Conservation (phyloP, 1,284 basidiomycete genomes). For the Fomitiporia mediterranea region DNA sequence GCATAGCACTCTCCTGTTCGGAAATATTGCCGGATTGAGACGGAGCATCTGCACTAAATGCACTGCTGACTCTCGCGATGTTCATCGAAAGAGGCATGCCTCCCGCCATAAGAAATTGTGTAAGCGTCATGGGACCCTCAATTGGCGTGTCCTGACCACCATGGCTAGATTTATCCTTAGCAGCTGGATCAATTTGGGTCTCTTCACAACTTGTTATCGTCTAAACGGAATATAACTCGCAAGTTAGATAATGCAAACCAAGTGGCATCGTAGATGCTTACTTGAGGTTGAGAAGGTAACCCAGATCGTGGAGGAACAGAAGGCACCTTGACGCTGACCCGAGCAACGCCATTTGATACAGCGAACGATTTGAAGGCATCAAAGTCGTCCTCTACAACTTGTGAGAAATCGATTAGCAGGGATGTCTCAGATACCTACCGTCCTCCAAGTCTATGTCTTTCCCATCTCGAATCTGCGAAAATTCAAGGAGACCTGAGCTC, state of each 20-base stretch:
- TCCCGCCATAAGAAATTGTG: background rate
- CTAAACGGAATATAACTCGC: background rate
- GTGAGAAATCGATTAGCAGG: background rate
- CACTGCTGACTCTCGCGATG: background rate
- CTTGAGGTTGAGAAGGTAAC: constrained; percentile 1
- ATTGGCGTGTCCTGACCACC: no score
- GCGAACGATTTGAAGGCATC: constrained; percentile 57
- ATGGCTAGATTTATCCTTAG: background rate
- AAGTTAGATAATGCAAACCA: background rate
- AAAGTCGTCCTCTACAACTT: constrained; percentile 63
- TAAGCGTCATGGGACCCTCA: no score
- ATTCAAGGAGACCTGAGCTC: constrained; percentile 35
- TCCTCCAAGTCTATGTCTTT: constrained; percentile 63
- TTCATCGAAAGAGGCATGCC: background rate
- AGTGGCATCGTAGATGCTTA: background rate
- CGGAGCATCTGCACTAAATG: background rate
- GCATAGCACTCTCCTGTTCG: background rate
- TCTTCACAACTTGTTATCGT: background rate
- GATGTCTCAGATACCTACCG: constrained; percentile 38
- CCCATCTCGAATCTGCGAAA: constrained; percentile 54
- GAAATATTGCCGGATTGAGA: background rate
- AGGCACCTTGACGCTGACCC: constrained; percentile 36
- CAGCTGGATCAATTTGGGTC: background rate
- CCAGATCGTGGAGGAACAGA: background rate
- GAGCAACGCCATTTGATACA: constrained; percentile 31